Evolutionary conservation across 2,329 filamentous ascomycete genomes (phyloP).

Genomic region (Fusarium pilosicola): DNA sequence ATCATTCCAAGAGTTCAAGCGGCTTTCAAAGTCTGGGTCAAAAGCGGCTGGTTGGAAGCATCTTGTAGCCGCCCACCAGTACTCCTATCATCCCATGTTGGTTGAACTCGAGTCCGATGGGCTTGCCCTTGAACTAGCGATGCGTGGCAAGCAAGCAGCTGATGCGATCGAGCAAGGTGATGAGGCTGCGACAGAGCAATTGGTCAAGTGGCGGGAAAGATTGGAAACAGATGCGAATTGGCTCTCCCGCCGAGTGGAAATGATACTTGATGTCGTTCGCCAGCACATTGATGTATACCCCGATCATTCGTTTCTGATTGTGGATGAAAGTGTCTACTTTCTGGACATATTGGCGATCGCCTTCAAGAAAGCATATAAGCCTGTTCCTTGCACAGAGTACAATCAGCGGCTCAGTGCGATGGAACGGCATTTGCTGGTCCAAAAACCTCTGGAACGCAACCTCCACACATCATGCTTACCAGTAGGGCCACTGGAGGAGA

Average conservation of each 20-base stretch:
- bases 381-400: background rate
- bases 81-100: background rate
- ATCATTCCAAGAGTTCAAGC: no score
- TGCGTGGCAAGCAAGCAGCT: background rate
- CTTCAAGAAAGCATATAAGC: background rate
- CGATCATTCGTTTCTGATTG: background rate
- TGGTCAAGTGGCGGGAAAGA: background rate
- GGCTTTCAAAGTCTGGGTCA: fast-evolving
- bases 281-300: background rate
- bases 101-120: background rate
- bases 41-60: no score
- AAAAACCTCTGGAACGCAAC: background rate
- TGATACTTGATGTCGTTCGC: background rate
- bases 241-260: background rate
- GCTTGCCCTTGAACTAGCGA: background rate
- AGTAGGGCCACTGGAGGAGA: no score
- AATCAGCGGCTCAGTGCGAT: background rate
- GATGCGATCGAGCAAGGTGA: background rate
- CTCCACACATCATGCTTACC: background rate
- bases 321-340: background rate
- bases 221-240: background rate
- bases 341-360: background rate
- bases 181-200: background rate
- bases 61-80: background rate
- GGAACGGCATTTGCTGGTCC: background rate